Base-by-base conservation (phyloP, 1,284 basidiomycete genomes). In the Heterobasidion parviporum region DNA sequence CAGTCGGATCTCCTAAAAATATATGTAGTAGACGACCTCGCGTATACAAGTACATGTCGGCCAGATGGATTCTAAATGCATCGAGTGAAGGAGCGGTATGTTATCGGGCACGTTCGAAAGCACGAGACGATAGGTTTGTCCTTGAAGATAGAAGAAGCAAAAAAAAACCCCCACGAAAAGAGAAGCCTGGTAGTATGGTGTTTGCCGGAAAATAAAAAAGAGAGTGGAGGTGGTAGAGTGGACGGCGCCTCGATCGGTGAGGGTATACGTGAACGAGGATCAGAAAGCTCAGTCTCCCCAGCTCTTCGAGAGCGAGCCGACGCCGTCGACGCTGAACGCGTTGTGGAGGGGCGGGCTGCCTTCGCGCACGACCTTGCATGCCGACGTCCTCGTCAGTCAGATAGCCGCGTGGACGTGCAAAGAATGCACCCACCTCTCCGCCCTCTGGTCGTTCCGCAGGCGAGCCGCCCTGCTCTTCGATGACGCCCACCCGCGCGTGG, bases 201-300 rank as follows among this genome's bases (percentile, higher is more conserved):
- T 18, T 18, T 18, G 26, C 26, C 26, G 26, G 26, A 26, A 26
- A 26, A 26, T 26, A 26, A 26, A 26, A 26, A 26, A 26, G 26
- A 26, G 26, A 26, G 26, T 3, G 26, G 26, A 26, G 26, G 26
- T 26, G 26, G 26, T 26, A 26, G 26, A 26, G 3, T 26, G 26
- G 26, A 26, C 18, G 18, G 18, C 18, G 18, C 18, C 18, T 18
- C 18, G 18, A 18, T 18, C 18, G 18, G 18, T 0, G 5, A 5
- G 26, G 26, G 26, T 26, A 26, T 26, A 26, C 26, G 26, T 2
- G 26, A 26, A 26, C 26, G 49, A n/a, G 8, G 34, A 35, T 14
- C 12, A 14, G 49, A 12, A n/a, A 14, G 38, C 9, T 32, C 68
- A 74, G 62, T 74, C 69, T 35, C 55, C 58, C 60, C 59, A 62